phyloP scores from a whole-genome alignment of 805 yeast species.

The Candida yuanshanica region DNA sequence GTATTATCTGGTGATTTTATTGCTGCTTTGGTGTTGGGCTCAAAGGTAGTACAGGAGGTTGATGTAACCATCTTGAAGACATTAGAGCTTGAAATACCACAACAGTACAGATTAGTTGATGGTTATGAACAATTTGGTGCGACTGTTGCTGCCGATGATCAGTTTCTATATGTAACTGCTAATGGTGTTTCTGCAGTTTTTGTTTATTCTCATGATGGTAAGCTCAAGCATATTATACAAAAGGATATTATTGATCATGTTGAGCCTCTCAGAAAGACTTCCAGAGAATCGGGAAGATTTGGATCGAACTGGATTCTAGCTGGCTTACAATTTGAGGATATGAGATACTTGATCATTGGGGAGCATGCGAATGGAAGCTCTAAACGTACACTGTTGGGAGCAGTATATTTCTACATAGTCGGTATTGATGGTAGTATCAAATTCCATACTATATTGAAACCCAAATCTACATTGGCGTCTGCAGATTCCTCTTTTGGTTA shows the following conservation, averaged over 20 bases:
- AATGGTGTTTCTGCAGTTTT: constrained; percentile 34
- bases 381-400: constrained; percentile 35
- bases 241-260: constrained; percentile 21
- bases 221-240: constrained; percentile 12
- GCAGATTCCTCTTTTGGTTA: constrained; percentile 15
- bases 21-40: constrained; percentile 6
- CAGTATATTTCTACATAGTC: constrained; percentile 28
- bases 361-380: constrained; percentile 9
- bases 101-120: constrained; percentile 6
- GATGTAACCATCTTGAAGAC: constrained; percentile 6
- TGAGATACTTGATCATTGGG: constrained; percentile 9
- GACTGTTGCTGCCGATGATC: constrained; percentile 23
- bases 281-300: constrained; percentile 14
- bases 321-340: constrained; percentile 21
- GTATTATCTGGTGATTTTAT: constrained; percentile 27
- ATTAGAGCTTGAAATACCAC: constrained; percentile 14
- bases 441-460: constrained; percentile 6
- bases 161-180: constrained; percentile 30
- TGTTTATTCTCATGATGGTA: constrained; percentile 22
- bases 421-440: background rate
- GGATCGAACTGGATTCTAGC: constrained; percentile 16
- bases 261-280: constrained; percentile 5
- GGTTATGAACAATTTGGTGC: constrained; percentile 41
- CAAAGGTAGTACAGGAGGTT: constrained; percentile 1
- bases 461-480: background rate